These are phyloP conservation scores for Corylus americana DNA, from an alignment of 306 rosid genomes.

Conservation along the genomic window DNA sequence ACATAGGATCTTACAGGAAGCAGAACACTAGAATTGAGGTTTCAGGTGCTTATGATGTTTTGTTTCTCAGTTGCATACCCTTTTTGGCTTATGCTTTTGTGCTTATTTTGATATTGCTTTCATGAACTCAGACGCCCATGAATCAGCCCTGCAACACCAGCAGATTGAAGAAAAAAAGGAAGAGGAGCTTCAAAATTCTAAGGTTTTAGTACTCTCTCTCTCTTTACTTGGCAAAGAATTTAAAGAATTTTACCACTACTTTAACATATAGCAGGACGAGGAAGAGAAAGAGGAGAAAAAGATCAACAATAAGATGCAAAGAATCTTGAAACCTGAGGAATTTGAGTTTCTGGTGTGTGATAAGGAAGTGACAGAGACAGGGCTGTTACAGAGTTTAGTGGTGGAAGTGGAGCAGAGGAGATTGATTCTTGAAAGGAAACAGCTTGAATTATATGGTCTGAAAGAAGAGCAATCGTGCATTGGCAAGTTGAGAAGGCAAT, in stretches of 20 bases:
- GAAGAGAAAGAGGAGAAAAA: conserved; percentile 17
- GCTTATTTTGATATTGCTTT: no score
- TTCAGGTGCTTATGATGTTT: no score
- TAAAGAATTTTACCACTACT: not conserved
- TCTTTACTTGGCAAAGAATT: not conserved
- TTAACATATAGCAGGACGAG: conserved; percentile 25
- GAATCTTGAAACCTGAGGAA: not conserved
- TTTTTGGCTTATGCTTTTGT: no score
- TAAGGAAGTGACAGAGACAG: conserved; percentile 23
- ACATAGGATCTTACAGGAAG: not conserved
- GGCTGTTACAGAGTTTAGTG: conserved; percentile 26
- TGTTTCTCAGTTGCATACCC: no score
- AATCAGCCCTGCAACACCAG: no score
- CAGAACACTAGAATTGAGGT: no score
- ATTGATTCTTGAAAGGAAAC: conserved; percentile 35
- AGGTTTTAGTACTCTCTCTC: no score
- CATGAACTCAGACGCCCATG: no score
- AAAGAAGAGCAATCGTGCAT: conserved; percentile 37
- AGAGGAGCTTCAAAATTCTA: no score
- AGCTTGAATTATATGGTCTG: conserved; percentile 31
- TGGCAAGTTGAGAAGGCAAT: conserved; percentile 22
- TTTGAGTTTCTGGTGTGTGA: conserved; percentile 13
- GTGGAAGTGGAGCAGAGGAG: conserved; percentile 38
- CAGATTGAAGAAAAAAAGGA: no score
- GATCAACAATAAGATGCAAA: conserved; percentile 7